Base-by-base conservation (phyloP, 2,329 filamentous ascomycete genomes). In the Fusarium napiforme region DNA sequence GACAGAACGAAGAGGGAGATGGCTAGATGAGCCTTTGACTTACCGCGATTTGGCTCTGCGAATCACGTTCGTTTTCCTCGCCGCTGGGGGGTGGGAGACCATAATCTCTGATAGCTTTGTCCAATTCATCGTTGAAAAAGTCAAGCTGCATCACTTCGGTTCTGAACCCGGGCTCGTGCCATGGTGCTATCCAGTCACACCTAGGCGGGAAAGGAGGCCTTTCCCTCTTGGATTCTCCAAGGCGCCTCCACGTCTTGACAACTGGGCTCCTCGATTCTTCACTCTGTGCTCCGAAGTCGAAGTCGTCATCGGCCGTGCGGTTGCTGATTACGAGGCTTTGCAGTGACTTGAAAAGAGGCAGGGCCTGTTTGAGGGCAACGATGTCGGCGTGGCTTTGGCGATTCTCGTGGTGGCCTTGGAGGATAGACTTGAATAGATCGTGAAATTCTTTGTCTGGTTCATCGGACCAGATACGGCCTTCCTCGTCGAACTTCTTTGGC, bases 181-280 rank as follows among this genome's bases (percentile, higher is more conserved):
- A 32, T 12, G 30, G 30, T 11, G 30, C 30, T 32, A 32, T 32
- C 30, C 30, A 60, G 21, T 60, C 57, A 1, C 57, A 60, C 2
- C 26, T 50, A 1, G 57, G 57, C 0, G 57, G 11, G 11, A 60
- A 52, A 5, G 57, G 57, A 23, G 43, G 43, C 1, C 43, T 9
- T 2, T 47, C 28, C 0, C 7, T 4, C 7, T 47, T 47, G 9
- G 18, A 0, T 1, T 1, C 7, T 0, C 18, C 30, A 15, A 47
- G 6, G 0, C 23, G 42, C 18, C 23, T 28, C 56, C 57, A 60
- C 57, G 32, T 32, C 5, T 40, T 60, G 26, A 60, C 26, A 2
- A 60, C 57, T 15, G 43, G 34, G 2, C 57, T 60, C 26, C 32
- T 50, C 21, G 43, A 60, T 0, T 50, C 16, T 7, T 15, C 10